Evolutionary conservation across 2,329 filamentous ascomycete species (phyloP), one percentile per base, ranked within the genome.

Genomic region (Fusarium mundagurra): DNA sequence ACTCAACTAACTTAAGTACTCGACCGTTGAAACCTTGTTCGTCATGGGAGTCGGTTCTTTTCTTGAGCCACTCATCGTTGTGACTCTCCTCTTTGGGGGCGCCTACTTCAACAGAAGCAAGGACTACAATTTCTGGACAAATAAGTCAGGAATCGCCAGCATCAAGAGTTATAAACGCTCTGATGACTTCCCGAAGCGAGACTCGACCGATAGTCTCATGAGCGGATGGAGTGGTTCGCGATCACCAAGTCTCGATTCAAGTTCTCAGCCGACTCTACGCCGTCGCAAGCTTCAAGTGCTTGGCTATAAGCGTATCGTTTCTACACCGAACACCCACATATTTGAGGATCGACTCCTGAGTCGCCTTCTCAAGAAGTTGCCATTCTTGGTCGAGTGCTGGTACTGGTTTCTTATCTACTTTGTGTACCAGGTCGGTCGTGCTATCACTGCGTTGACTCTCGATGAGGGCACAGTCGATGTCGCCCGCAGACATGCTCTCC

Each of bases 371-470:
- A 86, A 86, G 65, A 91, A 89, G 78, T 90, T 93, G 73, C 92
- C 93, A 1, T 94, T 94, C 79, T 81, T 94, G 34, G 90, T 91
- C 3, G 93, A 94, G 81, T 91, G 89, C 45, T 94, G 92, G 92
- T 94, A 94, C 77, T 94, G 92, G 92, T 89, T 90, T 6, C 83
- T 93, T 71, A 91, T 94, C 58, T 94, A 94, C 83, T 94, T 92
- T 92, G 90, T 93, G 36, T 94, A 94, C 80, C 92, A 94, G 81
- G 83, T 94, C 18, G 92, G 91, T 31, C 90, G 92, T 63, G 92
- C 92, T 29, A 90, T 94, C 78, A 92, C 90, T 20, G 92, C 92
- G 6, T 82, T 94, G 6, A 92, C 90, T 2, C 87, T 94, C 51
- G 86, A 92, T 68, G 88, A 92, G 79, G 88, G 87, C 33, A 93